Evolutionary conservation across 805 yeast genomes (phyloP).

Genomic region (Wickerhamomyces sydowiorum): DNA sequence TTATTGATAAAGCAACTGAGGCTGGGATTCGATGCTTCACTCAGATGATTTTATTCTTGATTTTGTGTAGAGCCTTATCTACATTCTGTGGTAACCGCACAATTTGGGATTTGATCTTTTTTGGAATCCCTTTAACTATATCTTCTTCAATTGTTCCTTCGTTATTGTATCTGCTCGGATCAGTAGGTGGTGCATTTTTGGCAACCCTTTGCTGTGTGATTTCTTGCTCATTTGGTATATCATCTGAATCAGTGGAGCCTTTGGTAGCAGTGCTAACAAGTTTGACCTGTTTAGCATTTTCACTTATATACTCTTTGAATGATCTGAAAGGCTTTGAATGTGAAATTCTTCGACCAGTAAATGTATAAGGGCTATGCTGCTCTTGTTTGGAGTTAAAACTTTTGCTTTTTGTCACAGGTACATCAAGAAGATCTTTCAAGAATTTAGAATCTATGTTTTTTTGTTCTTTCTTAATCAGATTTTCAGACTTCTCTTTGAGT

Average conservation of each 20-base stretch:
- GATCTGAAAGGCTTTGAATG: slow-evolving; percentile 3
- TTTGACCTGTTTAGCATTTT: slow-evolving; percentile 4
- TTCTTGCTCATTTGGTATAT: too few species aligned
- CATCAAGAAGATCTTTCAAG: background rate
- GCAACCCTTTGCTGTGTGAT: slow-evolving; percentile 8
- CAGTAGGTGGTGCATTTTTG: slow-evolving; percentile 16
- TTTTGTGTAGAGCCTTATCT: background rate
- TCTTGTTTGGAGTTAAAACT: slow-evolving; percentile 3
- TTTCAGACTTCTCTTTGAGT: background rate
- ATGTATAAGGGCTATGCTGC: slow-evolving; percentile 16
- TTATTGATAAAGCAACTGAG: too few species aligned
- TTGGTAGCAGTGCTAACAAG: slow-evolving; percentile 9
- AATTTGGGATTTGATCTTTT: background rate
- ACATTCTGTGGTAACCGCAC: background rate
- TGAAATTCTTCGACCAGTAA: slow-evolving; percentile 4
- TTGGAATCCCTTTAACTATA: background rate
- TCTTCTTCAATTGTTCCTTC: background rate
- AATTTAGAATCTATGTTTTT: background rate
- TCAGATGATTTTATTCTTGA: background rate
- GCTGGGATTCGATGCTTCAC: too few species aligned
- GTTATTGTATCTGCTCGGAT: slow-evolving; percentile 5
- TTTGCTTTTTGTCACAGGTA: background rate
- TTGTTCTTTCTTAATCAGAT: background rate
- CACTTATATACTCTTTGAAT: slow-evolving; percentile 12
- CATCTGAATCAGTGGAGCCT: background rate